A percentile compares a stretch with the other conserved stretches of the same genome.
Conservation (phyloP, 2,329 filamentous ascomycete species). For the Thyridium curvatum region DNA sequence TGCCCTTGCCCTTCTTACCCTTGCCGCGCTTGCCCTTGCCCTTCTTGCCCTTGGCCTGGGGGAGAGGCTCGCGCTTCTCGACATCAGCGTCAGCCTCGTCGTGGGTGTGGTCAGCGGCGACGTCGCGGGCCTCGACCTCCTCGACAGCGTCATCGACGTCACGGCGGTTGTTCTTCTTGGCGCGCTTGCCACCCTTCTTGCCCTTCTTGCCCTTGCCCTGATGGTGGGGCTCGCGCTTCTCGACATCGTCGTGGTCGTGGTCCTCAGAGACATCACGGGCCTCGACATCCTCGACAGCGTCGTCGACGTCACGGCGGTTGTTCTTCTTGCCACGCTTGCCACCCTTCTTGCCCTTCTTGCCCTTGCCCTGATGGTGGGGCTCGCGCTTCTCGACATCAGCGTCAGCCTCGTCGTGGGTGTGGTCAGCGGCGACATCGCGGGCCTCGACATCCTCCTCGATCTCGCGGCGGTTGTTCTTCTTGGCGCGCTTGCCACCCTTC, state of each 20-base stretch:
- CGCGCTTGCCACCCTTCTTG: background rate
- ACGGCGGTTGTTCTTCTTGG: conserved; percentile 3
- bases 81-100: background rate
- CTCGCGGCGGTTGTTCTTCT: no score
- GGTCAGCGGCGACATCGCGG: background rate
- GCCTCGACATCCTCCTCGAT: conserved; percentile 2
- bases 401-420: background rate
- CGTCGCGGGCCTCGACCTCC: background rate
- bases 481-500: conserved; percentile 1
- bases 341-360: conserved; percentile 1
- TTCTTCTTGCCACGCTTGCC: conserved; percentile 1
- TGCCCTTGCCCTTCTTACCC: conserved; percentile 1
- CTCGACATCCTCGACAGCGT: conserved; percentile 1
- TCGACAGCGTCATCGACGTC: no score
- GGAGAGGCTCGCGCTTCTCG: conserved; percentile 11
- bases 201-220: conserved; percentile 5
- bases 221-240: conserved; percentile 14
- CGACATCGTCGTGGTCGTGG: conserved; percentile 4
- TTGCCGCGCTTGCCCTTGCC: background rate
- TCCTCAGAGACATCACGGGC: background rate
- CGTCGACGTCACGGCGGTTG: background rate
- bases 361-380: conserved; percentile 12
- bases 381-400: conserved; percentile 9
- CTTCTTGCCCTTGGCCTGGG: conserved; percentile 5
- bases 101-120: background rate